Evolutionary conservation across 2,329 filamentous ascomycete genomes (phyloP).

Genomic region (Ophiobolus disseminans): DNA sequence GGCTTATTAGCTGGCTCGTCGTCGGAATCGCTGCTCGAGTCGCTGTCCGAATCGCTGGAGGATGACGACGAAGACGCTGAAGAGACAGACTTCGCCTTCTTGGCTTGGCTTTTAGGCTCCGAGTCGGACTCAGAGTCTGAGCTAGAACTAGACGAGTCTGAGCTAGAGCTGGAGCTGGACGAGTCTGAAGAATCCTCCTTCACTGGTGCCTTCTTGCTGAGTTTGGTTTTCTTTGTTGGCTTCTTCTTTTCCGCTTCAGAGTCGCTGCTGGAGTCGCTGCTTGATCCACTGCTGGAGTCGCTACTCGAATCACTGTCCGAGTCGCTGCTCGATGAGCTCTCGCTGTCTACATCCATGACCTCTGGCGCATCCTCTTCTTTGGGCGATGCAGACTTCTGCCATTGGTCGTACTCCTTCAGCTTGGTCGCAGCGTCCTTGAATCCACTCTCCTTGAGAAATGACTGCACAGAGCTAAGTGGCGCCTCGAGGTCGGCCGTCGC

Average conservation of each 20-base stretch:
- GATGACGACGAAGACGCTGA: constrained; percentile 30
- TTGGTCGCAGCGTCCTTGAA: constrained; percentile 39
- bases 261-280: constrained; percentile 35
- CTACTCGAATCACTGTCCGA: constrained; percentile 33
- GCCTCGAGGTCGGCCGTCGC: constrained; percentile 12
- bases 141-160: neutral
- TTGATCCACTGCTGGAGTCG: constrained; percentile 27
- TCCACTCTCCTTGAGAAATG: constrained; percentile 45
- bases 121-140: constrained; percentile 32
- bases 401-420: constrained; percentile 37
- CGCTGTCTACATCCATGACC: constrained; percentile 41
- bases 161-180: constrained; percentile 29
- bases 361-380: constrained; percentile 27
- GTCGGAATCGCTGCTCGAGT: constrained; percentile 33
- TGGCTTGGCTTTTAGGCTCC: constrained; percentile 8
- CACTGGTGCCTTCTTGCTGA: constrained; percentile 27
- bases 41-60: constrained; percentile 28
- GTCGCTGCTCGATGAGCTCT: constrained; percentile 31
- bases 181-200: constrained; percentile 20
- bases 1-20: constrained; percentile 33
- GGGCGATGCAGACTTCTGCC: constrained; percentile 28
- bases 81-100: constrained; percentile 26
- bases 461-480: constrained; percentile 41
- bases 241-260: constrained; percentile 37
- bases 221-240: constrained; percentile 27